Base-by-base conservation (phyloP, 331 rosid species). In the Telfairia occidentalis region DNA sequence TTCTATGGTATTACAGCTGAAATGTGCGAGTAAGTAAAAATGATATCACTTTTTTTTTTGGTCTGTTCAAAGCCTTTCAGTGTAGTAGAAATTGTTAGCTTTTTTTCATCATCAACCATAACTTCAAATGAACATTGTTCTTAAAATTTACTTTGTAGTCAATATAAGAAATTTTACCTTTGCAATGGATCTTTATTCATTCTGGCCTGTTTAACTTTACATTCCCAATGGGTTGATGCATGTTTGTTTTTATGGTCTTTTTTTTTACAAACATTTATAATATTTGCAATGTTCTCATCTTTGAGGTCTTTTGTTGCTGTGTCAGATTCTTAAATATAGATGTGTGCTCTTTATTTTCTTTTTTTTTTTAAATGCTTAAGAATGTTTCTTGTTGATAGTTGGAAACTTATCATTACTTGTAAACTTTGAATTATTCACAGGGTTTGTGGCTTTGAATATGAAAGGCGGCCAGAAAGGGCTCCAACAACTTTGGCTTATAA, bases 401-500 rank as follows among this genome's bases (percentile, higher is more conserved):
- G 30, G 78, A 76, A 81, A 75, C 80, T 83, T 72, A 28, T 78
- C 32, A 63, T 78, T 34, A 63, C 5, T 11, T n/a, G 46, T n/a
- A 48, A 76, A 24, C 57, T 58, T 57, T 43, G 46, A 29, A 52
- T 60, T 65, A 77, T 79, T 53, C 28, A 58, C 88, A 92, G 97
- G 81, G 82, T 81, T 66, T 92, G 96, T 83, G 96, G 91, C 70
- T 81, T 67, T 35, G 92, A 82, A 83, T 92, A 82, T 53, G 95
- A 90, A 84, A 75, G 59, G 37, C 66, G 81, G 42, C 76, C 77
- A 74, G 96, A 92, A 84, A 85, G 84, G 90, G 95, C 89, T 54
- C 83, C 90, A 26, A 95, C 97, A 78, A 80, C 96, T 77, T 84
- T 92, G 89, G 96, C 95, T 53, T 92, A 84, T 82, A 92, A 90